These are phyloP conservation scores for Graphilbum ipis-grandicollis DNA, from an alignment of 2,329 filamentous ascomycete species.

Conservation along the genomic window DNA sequence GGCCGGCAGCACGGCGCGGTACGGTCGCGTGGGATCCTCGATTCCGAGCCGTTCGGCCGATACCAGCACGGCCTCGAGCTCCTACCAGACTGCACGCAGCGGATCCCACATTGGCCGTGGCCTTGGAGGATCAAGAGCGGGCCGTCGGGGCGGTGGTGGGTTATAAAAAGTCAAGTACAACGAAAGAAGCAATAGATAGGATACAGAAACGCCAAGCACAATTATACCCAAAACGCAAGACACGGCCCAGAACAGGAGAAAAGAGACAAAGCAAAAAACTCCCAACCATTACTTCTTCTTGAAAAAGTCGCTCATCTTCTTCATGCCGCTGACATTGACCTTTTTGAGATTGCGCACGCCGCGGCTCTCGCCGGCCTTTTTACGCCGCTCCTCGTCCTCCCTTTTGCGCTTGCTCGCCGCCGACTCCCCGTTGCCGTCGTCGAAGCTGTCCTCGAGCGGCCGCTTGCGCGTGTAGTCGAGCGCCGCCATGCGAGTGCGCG, in stretches of 20 bases:
- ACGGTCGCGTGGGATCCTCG: not conserved
- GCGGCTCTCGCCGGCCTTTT: constrained; percentile 56
- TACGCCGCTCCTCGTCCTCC: constrained; percentile 64
- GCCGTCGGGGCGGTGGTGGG: constrained; percentile 1
- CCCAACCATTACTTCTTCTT: constrained; percentile 37
- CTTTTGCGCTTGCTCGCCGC: constrained; percentile 69
- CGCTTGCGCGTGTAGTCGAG: constrained; percentile 56
- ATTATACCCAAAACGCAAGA: not conserved
- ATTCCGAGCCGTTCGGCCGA: not conserved
- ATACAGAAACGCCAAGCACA: constrained; percentile 8
- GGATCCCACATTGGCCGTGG: constrained; percentile 27
- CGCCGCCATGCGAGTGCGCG: constrained; percentile 46
- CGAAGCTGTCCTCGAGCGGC: constrained; percentile 37
- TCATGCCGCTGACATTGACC: constrained; percentile 84
- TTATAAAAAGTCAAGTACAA: no score
- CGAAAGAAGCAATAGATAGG: constrained; percentile 1
- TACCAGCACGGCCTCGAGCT: not conserved
- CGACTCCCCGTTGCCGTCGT: constrained; percentile 58
- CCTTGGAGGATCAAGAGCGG: constrained; percentile 29
- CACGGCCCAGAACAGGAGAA: no score
- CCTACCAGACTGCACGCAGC: constrained; percentile 4
- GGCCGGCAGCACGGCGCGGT: not conserved
- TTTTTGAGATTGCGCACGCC: constrained; percentile 73
- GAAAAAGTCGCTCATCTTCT: constrained; percentile 93
- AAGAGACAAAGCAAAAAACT: not conserved